Conservation (phyloP, 2,329 filamentous ascomycete species). For the Colletotrichum sp. region DNA sequence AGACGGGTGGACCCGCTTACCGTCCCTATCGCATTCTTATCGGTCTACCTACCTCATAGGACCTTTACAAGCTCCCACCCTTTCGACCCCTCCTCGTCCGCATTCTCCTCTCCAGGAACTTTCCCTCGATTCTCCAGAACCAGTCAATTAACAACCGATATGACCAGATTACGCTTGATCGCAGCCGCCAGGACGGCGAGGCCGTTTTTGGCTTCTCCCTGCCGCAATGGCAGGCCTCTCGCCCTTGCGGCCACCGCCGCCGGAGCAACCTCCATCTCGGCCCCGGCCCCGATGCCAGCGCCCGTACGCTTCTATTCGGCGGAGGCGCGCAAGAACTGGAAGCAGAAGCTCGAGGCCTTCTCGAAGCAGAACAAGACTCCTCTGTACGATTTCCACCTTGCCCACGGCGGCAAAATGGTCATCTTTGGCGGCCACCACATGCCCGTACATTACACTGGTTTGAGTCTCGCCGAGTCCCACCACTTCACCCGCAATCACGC, state of each 20-base stretch:
- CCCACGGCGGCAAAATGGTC: slow-evolving; percentile 88
- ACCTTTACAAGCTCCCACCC: background rate
- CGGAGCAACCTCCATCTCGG: slow-evolving; percentile 1
- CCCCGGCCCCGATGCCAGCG: background rate
- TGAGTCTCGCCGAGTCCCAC: slow-evolving; percentile 84
- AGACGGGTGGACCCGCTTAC: background rate
- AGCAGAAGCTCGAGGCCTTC: slow-evolving; percentile 23
- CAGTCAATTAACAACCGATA: background rate
- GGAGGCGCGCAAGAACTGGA: slow-evolving; percentile 15
- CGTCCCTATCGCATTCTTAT: background rate
- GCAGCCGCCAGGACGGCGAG: slow-evolving; percentile 10
- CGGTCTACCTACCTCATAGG: background rate
- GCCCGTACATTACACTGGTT: slow-evolving; percentile 85
- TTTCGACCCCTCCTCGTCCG: background rate
- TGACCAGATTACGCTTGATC: slow-evolving; percentile 10
- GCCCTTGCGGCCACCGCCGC: background rate
- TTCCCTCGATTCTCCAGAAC: background rate
- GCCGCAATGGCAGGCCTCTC: slow-evolving; percentile 4
- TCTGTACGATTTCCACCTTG: slow-evolving; percentile 78
- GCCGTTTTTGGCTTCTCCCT: background rate
- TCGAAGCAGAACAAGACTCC: slow-evolving; percentile 65
- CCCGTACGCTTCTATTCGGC: slow-evolving; percentile 7
- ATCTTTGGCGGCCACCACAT: slow-evolving; percentile 94
- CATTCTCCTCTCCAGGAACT: background rate
- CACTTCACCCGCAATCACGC: slow-evolving; percentile 86